These are phyloP conservation scores for Leccinum laetum DNA, from an alignment of 1,284 basidiomycete genomes.

Conservation along the genomic window DNA sequence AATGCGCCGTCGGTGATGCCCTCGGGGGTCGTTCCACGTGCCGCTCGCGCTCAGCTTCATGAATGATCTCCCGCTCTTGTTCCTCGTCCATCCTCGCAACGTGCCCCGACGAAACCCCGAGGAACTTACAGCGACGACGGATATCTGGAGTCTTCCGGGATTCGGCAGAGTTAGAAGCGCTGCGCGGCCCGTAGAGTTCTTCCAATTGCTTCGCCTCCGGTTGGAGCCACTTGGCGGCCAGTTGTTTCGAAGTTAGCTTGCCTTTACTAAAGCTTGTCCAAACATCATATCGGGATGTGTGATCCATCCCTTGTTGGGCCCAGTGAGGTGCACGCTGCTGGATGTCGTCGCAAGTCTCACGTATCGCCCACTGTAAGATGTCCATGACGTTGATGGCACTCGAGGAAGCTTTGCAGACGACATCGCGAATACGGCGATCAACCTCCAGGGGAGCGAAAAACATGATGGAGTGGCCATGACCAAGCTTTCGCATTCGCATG, in stretches of 20 bases:
- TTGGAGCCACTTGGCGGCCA: conserved; percentile 36
- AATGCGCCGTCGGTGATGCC: conserved; percentile 24
- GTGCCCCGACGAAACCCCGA: not conserved
- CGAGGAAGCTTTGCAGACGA: not conserved
- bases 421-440: not conserved
- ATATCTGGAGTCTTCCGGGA: conserved; percentile 14
- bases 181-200: conserved; percentile 33
- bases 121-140: not conserved
- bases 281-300: conserved; percentile 31
- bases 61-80: conserved; percentile 38
- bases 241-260: not conserved
- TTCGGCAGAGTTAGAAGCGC: not conserved
- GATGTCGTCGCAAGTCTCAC: conserved; percentile 45
- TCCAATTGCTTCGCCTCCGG: conserved; percentile 38
- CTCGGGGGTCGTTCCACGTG: conserved; percentile 37
- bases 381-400: conserved; percentile 30
- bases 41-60: conserved; percentile 43
- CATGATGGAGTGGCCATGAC: not conserved
- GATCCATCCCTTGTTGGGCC: conserved; percentile 48
- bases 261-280: conserved; percentile 27
- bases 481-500: not conserved
- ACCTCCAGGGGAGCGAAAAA: not conserved
- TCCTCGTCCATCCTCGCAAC: conserved; percentile 3
- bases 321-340: conserved; percentile 40
- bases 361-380: conserved; percentile 45